These are phyloP conservation scores for Scheffersomyces spartinae DNA, from an alignment of 805 yeast genomes.

Conservation along the genomic window DNA sequence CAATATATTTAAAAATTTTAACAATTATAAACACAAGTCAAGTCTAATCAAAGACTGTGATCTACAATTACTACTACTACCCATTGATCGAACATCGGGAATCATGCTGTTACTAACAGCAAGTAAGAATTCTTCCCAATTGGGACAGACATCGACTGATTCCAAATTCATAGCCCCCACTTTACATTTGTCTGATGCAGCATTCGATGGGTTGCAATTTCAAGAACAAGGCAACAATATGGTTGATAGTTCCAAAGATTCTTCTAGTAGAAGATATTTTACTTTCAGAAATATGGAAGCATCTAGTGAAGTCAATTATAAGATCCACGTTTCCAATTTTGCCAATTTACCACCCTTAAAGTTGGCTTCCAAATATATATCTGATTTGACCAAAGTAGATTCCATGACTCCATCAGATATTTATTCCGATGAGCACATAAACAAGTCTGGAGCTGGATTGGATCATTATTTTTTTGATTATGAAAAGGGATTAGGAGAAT, in stretches of 20 bases:
- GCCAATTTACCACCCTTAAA: conserved; percentile 41
- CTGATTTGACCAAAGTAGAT: conserved; percentile 45
- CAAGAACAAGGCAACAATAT: too few species aligned
- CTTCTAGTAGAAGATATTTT: conserved; percentile 13
- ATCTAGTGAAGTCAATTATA: conserved; percentile 29
- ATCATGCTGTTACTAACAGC: too few species aligned
- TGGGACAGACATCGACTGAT: too few species aligned
- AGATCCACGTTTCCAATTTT: conserved; percentile 36
- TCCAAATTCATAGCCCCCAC: conserved; percentile 22
- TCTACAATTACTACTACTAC: too few species aligned
- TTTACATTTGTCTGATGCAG: conserved; percentile 14
- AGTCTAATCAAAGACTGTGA: too few species aligned
- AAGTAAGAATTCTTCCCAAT: too few species aligned
- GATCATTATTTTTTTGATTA: conserved; percentile 54
- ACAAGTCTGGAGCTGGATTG: conserved; percentile 30
- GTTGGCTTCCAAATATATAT: conserved; percentile 54
- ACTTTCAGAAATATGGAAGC: conserved; percentile 23
- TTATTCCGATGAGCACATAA: conserved; percentile 47
- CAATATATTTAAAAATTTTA: too few species aligned
- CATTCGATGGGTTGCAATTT: conserved; percentile 16
- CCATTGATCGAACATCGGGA: too few species aligned
- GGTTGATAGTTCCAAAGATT: too few species aligned
- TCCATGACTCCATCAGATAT: conserved; percentile 45
- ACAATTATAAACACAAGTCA: too few species aligned
- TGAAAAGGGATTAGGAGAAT: conserved; percentile 34